Evolutionary conservation across 768 basidiomycete genomes (phyloP).

Genomic region (Glaciozyma antarctica): DNA sequence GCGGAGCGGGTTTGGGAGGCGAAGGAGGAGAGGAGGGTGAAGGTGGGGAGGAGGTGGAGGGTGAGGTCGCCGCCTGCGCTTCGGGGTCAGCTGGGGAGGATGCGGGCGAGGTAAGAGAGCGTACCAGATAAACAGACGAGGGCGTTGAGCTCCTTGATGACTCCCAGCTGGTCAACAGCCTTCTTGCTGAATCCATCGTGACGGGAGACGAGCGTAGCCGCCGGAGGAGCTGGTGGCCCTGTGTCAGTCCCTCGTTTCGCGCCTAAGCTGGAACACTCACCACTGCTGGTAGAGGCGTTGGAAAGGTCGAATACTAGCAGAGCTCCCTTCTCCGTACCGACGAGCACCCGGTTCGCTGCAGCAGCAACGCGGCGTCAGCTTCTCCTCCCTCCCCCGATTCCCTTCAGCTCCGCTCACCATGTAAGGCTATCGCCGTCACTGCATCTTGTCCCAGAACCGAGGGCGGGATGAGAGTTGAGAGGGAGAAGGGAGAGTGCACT

Average conservation of each 20-base stretch:
- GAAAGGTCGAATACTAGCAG: conserved; percentile 24
- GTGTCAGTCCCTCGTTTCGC: background rate
- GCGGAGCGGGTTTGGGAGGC: conserved; percentile 55
- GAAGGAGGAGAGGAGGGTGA: conserved; percentile 53
- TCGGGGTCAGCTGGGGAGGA: background rate
- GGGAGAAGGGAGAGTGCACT: conserved; percentile 18
- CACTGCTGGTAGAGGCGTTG: conserved; percentile 4
- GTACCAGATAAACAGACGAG: conserved; percentile 74
- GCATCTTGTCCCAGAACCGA: conserved; percentile 11
- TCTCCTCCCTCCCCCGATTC: background rate
- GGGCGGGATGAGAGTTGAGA: conserved; percentile 12
- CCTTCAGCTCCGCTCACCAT: conserved; percentile 5
- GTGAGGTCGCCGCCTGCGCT: conserved; percentile 59
- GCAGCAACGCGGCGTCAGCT: background rate
- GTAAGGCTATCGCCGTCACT: conserved; percentile 8
- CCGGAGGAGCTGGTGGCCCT: conserved; percentile 5
- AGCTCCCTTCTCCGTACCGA: conserved; percentile 24
- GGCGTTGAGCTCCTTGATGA: conserved; percentile 74
- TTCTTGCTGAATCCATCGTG: conserved; percentile 36
- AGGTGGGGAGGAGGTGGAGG: conserved; percentile 63
- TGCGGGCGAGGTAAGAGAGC: conserved; percentile 16
- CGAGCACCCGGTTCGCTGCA: conserved; percentile 26
- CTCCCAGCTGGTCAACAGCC: conserved; percentile 79
- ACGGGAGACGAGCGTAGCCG: conserved; percentile 17
- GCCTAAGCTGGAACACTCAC: background rate